Percentiles rank a stretch among this genome's conserved stretches.
Evolutionary conservation across 1,284 basidiomycete species (phyloP).

Genomic region (Xerocomus minutiporus): DNA sequence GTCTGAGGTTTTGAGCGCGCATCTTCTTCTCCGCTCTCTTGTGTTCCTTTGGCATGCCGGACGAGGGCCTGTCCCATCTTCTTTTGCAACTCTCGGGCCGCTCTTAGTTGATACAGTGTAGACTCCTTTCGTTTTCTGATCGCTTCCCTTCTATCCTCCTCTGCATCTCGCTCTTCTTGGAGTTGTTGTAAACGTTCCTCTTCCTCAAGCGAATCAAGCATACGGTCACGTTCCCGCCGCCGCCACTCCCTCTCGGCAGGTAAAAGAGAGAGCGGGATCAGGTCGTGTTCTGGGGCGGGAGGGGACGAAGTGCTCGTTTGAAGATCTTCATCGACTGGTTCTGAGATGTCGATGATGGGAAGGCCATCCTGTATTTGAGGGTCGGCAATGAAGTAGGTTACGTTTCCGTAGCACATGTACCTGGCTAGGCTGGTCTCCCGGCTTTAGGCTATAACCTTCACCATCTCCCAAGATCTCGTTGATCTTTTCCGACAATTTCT

Average conservation of each 20-base stretch:
- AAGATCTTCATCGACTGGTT: constrained; percentile 39
- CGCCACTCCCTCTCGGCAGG: constrained; percentile 47
- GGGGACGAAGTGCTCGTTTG: constrained; percentile 22
- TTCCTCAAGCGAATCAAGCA: constrained; percentile 65
- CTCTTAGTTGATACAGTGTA: constrained; percentile 51
- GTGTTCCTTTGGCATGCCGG: constrained; percentile 40
- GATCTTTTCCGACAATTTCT: constrained; percentile 56
- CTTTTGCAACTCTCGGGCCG: constrained; percentile 60
- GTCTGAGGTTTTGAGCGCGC: constrained; percentile 6
- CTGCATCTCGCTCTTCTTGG: constrained; percentile 39
- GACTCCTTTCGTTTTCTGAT: constrained; percentile 50
- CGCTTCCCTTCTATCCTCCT: constrained; percentile 41
- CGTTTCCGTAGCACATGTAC: constrained; percentile 39
- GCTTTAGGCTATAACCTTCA: constrained; percentile 33
- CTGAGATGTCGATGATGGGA: constrained; percentile 73
- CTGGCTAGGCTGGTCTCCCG: constrained; percentile 55
- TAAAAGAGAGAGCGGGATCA: constrained; percentile 47
- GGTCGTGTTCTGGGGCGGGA: constrained; percentile 34
- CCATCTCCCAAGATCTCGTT: constrained; percentile 55
- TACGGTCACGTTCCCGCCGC: constrained; percentile 52
- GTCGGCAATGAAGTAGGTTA: constrained; percentile 16
- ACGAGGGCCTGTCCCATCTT: constrained; percentile 72
- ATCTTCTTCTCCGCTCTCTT: constrained; percentile 38
- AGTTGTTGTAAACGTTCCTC: constrained; percentile 53
- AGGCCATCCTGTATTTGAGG: constrained; percentile 56